Evolutionary conservation across 257 asterid species (phyloP).

Genomic region (Leptodermis oblonga): DNA sequence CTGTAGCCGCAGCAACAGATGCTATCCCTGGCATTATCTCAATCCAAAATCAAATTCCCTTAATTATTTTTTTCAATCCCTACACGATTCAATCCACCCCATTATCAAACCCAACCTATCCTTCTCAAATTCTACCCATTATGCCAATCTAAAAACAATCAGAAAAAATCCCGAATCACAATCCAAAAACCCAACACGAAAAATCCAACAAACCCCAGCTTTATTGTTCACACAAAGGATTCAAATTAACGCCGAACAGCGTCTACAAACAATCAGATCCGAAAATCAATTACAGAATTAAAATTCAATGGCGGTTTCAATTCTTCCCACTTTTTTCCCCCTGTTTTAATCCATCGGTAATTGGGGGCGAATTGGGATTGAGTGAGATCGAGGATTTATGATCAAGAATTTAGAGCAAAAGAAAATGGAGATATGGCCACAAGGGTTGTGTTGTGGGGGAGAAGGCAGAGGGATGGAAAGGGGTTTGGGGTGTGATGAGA

Average conservation of each 20-base stretch:
- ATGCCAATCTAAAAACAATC: slow-evolving; percentile 19
- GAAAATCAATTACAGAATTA: slow-evolving; percentile 15
- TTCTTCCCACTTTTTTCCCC: neutral
- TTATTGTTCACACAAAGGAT: slow-evolving; percentile 7
- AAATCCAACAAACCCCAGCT: slow-evolving; percentile 5
- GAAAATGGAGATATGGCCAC: neutral
- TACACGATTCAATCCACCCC: slow-evolving; percentile 36
- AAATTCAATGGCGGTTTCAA: slow-evolving; percentile 18
- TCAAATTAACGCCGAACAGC: neutral
- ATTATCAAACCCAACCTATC: slow-evolving; percentile 24
- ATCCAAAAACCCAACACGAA: slow-evolving; percentile 12
- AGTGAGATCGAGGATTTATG: slow-evolving; percentile 34
- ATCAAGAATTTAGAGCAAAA: slow-evolving; percentile 42
- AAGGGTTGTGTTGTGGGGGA: slow-evolving; percentile 25
- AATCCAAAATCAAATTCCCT: slow-evolving; percentile 14
- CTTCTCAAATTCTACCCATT: neutral
- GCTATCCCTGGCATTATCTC: slow-evolving; percentile 80
- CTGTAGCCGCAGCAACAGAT: slow-evolving; percentile 11
- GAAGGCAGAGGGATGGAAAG: slow-evolving; percentile 6
- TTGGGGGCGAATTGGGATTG: slow-evolving; percentile 31
- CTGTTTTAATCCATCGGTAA: slow-evolving; percentile 28
- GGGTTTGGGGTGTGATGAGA: slow-evolving; percentile 40
- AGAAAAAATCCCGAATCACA: slow-evolving; percentile 6
- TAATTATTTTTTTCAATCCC: slow-evolving; percentile 20
- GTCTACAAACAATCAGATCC: slow-evolving; percentile 9